A percentile compares a stretch with the other conserved stretches of the same genome.
Conservation (phyloP, 2,329 filamentous ascomycete genomes). For the Cladophialophora chaetospira region DNA sequence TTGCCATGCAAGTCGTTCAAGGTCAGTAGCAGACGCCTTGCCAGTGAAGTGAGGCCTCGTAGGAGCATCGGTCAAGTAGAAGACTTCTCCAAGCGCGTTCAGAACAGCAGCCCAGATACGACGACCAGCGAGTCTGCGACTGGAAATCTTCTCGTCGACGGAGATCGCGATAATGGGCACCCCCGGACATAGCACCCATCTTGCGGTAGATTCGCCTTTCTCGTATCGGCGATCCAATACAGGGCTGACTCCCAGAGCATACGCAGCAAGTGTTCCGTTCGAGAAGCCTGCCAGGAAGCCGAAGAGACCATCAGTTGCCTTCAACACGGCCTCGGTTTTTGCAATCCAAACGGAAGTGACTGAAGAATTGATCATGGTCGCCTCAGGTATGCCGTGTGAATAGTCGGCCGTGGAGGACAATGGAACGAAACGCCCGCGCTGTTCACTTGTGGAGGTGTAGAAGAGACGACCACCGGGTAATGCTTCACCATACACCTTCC, state of each 20-base stretch:
- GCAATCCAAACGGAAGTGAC: slow-evolving; percentile 86
- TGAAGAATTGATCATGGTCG: slow-evolving; percentile 69
- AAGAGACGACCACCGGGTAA: slow-evolving; percentile 80
- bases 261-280: slow-evolving; percentile 77
- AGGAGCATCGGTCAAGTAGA: slow-evolving; percentile 75
- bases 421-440: slow-evolving; percentile 73
- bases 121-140: slow-evolving; percentile 66
- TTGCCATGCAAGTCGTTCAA: slow-evolving; percentile 72
- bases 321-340: slow-evolving; percentile 72
- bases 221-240: slow-evolving; percentile 64
- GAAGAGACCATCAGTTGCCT: slow-evolving; percentile 72
- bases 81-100: slow-evolving; percentile 91
- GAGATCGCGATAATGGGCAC: slow-evolving; percentile 84
- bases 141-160: slow-evolving; percentile 79
- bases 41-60: slow-evolving; percentile 53
- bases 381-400: slow-evolving; percentile 70
- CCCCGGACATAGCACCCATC: slow-evolving; percentile 88
- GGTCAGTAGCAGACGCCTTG: slow-evolving; percentile 52
- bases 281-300: slow-evolving; percentile 84
- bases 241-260: slow-evolving; percentile 68
- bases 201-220: slow-evolving; percentile 78
- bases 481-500: slow-evolving; percentile 81
- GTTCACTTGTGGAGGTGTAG: slow-evolving; percentile 73
- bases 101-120: slow-evolving; percentile 90
- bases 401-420: slow-evolving; percentile 62